A percentile compares a stretch with the other conserved stretches of the same genome.
Conservation (phyloP, 2,329 filamentous ascomycete species). For the Venturia pyrina region DNA sequence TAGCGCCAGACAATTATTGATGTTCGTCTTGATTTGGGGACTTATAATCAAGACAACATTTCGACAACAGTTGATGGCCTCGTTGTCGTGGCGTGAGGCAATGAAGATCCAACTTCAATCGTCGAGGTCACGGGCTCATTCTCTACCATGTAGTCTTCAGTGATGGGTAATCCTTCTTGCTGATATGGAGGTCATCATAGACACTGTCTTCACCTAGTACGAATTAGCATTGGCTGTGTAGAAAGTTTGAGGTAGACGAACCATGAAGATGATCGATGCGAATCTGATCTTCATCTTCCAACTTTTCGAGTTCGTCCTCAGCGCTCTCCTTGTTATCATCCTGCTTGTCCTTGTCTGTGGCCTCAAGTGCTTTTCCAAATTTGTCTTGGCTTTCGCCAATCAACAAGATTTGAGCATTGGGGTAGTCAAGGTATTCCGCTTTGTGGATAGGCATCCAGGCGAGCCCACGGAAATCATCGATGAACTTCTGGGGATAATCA, state of each 20-base stretch:
- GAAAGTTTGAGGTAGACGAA: slow-evolving; percentile 19
- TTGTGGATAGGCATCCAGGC: slow-evolving; percentile 62
- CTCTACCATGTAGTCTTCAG: slow-evolving; percentile 50
- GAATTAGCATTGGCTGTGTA: slow-evolving; percentile 12
- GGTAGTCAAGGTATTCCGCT: slow-evolving; percentile 65
- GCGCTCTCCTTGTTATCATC: slow-evolving; percentile 49
- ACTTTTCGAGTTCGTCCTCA: slow-evolving; percentile 59
- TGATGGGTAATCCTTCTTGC: slow-evolving; percentile 54
- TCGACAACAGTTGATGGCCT: too few species aligned
- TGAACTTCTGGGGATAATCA: slow-evolving; percentile 58
- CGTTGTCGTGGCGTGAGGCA: background rate
- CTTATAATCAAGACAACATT: too few species aligned
- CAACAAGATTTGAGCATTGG: slow-evolving; percentile 66
- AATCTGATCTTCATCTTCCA: slow-evolving; percentile 65
- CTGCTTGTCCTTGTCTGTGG: slow-evolving; percentile 47
- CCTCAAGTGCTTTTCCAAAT: slow-evolving; percentile 46
- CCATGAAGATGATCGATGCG: slow-evolving; percentile 52
- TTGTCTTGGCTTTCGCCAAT: slow-evolving; percentile 56
- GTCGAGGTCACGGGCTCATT: background rate
- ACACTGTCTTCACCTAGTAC: slow-evolving; percentile 46
- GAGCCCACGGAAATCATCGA: slow-evolving; percentile 60
- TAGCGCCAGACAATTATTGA: too few species aligned
- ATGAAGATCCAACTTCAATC: background rate
- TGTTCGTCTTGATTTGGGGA: too few species aligned
- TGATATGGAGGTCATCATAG: slow-evolving; percentile 50